Conservation (phyloP, 2,329 filamentous ascomycete species). For the Xylaria sp. region DNA sequence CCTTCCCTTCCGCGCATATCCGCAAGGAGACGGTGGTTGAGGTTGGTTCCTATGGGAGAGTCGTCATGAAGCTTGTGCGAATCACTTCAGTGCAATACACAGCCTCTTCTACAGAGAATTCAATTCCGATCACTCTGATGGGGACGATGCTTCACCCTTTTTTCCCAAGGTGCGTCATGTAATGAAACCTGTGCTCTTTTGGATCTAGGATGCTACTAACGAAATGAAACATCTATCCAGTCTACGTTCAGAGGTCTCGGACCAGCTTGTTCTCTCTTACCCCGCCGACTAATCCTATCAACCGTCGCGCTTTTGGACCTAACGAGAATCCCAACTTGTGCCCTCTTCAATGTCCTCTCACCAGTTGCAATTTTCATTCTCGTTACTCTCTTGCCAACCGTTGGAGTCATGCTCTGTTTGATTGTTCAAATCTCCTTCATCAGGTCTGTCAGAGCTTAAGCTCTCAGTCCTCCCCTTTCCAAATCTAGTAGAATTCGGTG, state of each 20-base stretch:
- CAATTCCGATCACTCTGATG: conserved; percentile 94
- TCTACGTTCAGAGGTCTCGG: background rate
- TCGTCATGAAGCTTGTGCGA: conserved; percentile 90
- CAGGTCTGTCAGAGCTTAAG: background rate
- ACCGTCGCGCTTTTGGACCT: background rate
- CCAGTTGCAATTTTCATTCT: conserved; percentile 8
- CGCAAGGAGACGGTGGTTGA: conserved; percentile 51
- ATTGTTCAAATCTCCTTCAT: conserved; percentile 1
- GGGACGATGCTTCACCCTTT: conserved; percentile 75
- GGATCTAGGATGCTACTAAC: conserved; percentile 49
- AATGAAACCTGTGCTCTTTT: conserved; percentile 26
- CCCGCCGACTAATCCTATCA: background rate
- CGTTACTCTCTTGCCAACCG: conserved; percentile 6
- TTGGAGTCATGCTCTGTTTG: background rate
- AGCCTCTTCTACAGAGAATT: conserved; percentile 73
- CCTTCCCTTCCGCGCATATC: conserved; percentile 50
- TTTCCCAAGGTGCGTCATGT: conserved; percentile 50
- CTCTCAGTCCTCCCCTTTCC: background rate
- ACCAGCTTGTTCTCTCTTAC: background rate
- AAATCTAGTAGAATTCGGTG: conserved; percentile 4
- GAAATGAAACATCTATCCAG: conserved; percentile 25
- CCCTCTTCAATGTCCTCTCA: background rate
- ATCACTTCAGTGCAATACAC: conserved; percentile 97
- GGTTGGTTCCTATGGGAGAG: conserved; percentile 81
- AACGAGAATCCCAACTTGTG: background rate